Base-by-base conservation (phyloP, 106 monocot genomes). In the Platanthera zijinensis region DNA sequence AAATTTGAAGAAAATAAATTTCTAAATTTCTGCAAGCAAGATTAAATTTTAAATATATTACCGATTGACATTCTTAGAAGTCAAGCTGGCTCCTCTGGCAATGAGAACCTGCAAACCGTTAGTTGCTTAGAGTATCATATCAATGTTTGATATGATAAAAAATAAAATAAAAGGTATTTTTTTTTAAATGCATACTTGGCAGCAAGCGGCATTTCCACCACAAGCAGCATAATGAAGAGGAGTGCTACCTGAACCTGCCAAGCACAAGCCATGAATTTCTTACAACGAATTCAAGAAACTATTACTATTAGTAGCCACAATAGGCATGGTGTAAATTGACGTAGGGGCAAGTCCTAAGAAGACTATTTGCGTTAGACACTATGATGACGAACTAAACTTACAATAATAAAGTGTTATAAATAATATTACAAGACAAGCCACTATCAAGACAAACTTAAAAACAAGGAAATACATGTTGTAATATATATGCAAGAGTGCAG, bases 141-240 rank as follows among this genome's bases (percentile, higher is more conserved):
- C 66, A 66, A 30, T 30, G 66, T 66, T 61, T 66, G 32, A 66
- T 10, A 32, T 59, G 1, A 50, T 17, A 82, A 12, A 32, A 18
- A 66, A 47, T 13, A 13, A 30, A 76, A 17, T 15, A 12, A 19
- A 14, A 63, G 25, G 25, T 25, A 25, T 25, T 25, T 25, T 25
- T 25, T 25, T 25, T 25, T 25, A 25, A 25, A 7, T n/a, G 32
- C 61, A 77, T 87, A 91, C 95, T 74, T 92, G 92, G 79, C 92
- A 95, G 56, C 95, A 95, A 10, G 81, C 84, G 69, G 88, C 89
- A 86, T 89, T 92, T 80, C 95, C 95, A 54, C 92, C 92, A 84
- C 92, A 95, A 77, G 92, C 95, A 76, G 92, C 92, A 88, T 92
- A 95, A 82, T 95, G 95, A 75, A 95, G 89, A 1, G 95, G 84